Evolutionary conservation across 2,329 filamentous ascomycete genomes (phyloP).

Genomic region (Xylariales sp.): DNA sequence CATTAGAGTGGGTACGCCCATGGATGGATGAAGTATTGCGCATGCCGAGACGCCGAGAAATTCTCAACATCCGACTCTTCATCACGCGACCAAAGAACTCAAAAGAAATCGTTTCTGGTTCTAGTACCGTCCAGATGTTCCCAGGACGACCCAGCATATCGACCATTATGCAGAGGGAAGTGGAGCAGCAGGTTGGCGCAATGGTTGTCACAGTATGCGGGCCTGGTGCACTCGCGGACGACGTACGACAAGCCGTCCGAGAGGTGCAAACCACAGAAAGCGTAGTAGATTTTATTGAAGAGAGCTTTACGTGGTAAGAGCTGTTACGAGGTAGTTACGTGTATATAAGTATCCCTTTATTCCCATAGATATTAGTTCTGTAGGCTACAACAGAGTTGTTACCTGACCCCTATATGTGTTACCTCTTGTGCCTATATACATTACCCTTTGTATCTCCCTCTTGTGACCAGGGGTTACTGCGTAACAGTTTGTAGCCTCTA

Average conservation of each 20-base stretch:
- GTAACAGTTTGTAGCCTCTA: too few species aligned
- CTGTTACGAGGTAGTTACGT: not conserved
- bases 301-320: slow-evolving; percentile 75
- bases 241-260: slow-evolving; percentile 76
- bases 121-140: slow-evolving; percentile 88
- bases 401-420: too few species aligned
- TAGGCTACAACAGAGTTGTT: not conserved
- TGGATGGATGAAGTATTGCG: slow-evolving; percentile 82
- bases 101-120: slow-evolving; percentile 82
- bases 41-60: slow-evolving; percentile 82
- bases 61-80: slow-evolving; percentile 88
- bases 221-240: slow-evolving; percentile 78
- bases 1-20: slow-evolving; percentile 91
- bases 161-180: slow-evolving; percentile 83
- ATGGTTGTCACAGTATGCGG: slow-evolving; percentile 89
- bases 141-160: slow-evolving; percentile 87
- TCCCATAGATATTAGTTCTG: not conserved
- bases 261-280: slow-evolving; percentile 68
- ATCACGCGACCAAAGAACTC: slow-evolving; percentile 87
- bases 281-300: slow-evolving; percentile 80
- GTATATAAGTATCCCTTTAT: slow-evolving; percentile 1
- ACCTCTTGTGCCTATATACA: too few species aligned
- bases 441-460: too few species aligned
- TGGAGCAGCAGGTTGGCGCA: slow-evolving; percentile 83
- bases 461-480: too few species aligned